Conservation (phyloP, 83 land plant species). For the Larix sibirica region DNA sequence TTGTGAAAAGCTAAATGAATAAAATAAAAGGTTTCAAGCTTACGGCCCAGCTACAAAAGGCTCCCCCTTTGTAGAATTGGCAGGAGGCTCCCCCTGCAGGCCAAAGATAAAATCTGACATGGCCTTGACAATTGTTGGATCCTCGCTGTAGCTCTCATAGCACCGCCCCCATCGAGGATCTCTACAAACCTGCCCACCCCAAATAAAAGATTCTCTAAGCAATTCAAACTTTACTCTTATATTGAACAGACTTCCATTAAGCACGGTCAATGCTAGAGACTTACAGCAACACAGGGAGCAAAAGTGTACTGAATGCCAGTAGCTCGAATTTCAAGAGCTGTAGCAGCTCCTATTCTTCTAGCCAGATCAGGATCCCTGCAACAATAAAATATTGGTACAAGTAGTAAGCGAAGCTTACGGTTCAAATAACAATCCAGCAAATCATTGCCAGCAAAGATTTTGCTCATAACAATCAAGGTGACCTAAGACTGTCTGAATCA, state of each 20-base stretch:
- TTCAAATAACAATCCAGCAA: no score
- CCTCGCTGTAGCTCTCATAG: constrained; percentile 80
- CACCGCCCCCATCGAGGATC: constrained; percentile 88
- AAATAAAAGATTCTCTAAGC: not conserved
- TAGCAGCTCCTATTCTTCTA: constrained; percentile 40
- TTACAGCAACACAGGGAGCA: constrained; percentile 2
- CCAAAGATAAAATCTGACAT: constrained; percentile 68
- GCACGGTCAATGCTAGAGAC: not conserved
- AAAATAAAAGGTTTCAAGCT: not conserved
- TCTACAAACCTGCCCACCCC: constrained; percentile 37
- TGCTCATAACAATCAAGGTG: no score
- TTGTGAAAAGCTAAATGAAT: not conserved
- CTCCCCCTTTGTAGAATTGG: constrained; percentile 21
- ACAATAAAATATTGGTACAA: not conserved
- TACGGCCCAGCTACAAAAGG: constrained; percentile 56
- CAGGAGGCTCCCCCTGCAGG: constrained; percentile 59
- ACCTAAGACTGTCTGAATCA: no score
- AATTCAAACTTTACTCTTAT: not conserved
- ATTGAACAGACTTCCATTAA: no score
- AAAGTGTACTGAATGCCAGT: constrained; percentile 29
- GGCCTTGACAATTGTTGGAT: constrained; percentile 45
- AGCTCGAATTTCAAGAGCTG: constrained; percentile 51
- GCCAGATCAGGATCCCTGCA: constrained; percentile 41
- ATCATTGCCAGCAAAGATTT: no score
- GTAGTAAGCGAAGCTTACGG: no score